Evolutionary conservation across 2,329 filamentous ascomycete genomes (phyloP).

Genomic region (Phymatotrichopsis omnivora): DNA sequence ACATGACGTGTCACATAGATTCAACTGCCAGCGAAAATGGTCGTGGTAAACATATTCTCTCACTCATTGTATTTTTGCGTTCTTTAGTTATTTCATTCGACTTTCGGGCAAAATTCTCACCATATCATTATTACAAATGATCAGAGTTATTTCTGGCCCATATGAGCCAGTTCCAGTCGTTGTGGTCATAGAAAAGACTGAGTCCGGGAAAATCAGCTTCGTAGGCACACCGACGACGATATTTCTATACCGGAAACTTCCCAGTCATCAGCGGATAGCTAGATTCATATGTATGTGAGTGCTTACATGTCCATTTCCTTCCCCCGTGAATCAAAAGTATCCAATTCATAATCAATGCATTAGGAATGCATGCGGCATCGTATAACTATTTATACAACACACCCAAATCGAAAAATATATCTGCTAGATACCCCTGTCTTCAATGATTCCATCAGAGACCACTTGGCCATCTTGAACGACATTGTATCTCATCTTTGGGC

Average conservation of each 20-base stretch:
- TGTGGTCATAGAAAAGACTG: slow-evolving; percentile 32
- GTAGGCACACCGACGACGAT: slow-evolving; percentile 24
- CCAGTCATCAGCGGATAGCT: slow-evolving; percentile 8
- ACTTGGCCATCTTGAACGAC: slow-evolving; percentile 25
- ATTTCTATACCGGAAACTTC: slow-evolving; percentile 5
- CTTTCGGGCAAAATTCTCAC: too few relatives aligned
- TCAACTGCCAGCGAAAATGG: too few relatives aligned
- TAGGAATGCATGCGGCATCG: slow-evolving; percentile 10
- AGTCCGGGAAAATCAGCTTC: slow-evolving; percentile 30
- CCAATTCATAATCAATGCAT: slow-evolving; percentile 18
- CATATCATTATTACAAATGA: too few relatives aligned
- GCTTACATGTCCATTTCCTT: background rate
- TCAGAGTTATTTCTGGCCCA: too few relatives aligned
- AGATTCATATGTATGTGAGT: slow-evolving; percentile 16
- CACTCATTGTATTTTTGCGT: too few relatives aligned
- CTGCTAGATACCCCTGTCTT: slow-evolving; percentile 28
- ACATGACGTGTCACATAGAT: too few relatives aligned
- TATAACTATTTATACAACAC: slow-evolving; percentile 26
- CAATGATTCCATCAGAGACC: slow-evolving; percentile 25
- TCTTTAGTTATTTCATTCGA: too few relatives aligned
- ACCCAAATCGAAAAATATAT: slow-evolving; percentile 13
- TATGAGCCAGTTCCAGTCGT: slow-evolving; percentile 3
- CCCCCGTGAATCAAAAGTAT: too few relatives aligned
- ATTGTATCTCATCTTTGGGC: slow-evolving; percentile 11
- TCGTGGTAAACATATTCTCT: too few relatives aligned